Conservation (phyloP, 1,139 yeast genomes). For the Geotrichum bryndzae region DNA sequence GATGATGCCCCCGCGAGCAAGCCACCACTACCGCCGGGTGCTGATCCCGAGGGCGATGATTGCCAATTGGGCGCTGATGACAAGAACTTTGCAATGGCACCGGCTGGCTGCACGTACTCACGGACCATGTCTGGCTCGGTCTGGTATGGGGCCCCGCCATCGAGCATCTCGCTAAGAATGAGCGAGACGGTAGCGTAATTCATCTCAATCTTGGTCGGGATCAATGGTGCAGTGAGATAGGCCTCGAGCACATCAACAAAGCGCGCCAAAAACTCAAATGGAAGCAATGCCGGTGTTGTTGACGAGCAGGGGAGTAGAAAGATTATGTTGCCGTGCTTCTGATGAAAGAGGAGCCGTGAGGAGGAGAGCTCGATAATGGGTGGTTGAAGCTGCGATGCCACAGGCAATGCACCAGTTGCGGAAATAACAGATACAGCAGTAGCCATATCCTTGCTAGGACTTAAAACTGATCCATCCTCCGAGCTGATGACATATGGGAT, state of each 20-base stretch:
- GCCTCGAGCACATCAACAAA: slow-evolving; percentile 49
- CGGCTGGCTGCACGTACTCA: slow-evolving; percentile 59
- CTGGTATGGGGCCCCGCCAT: slow-evolving; percentile 65
- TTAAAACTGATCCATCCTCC: slow-evolving; percentile 17
- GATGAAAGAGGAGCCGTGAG: slow-evolving; percentile 32
- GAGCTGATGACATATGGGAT: slow-evolving; percentile 29
- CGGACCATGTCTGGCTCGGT: slow-evolving; percentile 68
- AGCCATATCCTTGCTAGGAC: slow-evolving; percentile 5
- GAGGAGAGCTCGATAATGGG: slow-evolving; percentile 30
- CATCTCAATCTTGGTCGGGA: slow-evolving; percentile 53
- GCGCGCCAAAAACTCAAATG: slow-evolving; percentile 50
- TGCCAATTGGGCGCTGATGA: slow-evolving; percentile 18
- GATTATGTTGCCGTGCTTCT: slow-evolving; percentile 29
- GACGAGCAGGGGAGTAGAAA: slow-evolving; percentile 33
- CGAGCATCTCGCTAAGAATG: slow-evolving; percentile 62
- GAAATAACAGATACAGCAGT: neutral
- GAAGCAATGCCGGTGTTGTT: slow-evolving; percentile 41
- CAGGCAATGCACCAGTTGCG: neutral
- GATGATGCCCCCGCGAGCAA: neutral
- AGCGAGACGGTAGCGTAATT: slow-evolving; percentile 62
- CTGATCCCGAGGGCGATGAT: neutral
- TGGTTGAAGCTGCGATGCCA: neutral
- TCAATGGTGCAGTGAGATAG: slow-evolving; percentile 55
- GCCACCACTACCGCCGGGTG: neutral
- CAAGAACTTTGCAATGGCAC: slow-evolving; percentile 30